Percentiles rank a stretch among this genome's conserved stretches.
Evolutionary conservation across 495 filamentous ascomycete genomes (phyloP).

Genomic region (Chaetomium tenue): DNA sequence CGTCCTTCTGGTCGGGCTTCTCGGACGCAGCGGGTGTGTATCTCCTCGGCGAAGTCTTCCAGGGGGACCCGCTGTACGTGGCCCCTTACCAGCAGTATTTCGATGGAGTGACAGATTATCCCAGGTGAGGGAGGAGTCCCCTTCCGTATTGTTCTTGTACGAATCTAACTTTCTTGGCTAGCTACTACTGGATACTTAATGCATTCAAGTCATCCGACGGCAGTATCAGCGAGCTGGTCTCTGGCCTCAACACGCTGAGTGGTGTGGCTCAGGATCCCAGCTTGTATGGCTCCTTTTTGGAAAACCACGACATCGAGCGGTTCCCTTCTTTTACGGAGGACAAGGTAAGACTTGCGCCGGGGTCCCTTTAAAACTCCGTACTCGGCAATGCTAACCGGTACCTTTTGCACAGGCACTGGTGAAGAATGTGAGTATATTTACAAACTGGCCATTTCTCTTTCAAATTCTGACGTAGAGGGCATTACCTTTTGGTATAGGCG

Average conservation of each 20-base stretch:
- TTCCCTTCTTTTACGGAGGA: constrained; percentile 60
- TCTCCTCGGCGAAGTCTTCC: constrained; percentile 65
- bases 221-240: constrained; percentile 58
- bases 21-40: constrained; percentile 66
- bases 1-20: constrained; percentile 67
- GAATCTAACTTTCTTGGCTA: constrained; percentile 6
- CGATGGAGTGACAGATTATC: constrained; percentile 69
- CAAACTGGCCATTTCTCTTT: constrained; percentile 39
- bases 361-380: background rate
- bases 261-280: constrained; percentile 50
- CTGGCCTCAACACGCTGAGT: constrained; percentile 58
- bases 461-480: background rate
- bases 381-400: background rate
- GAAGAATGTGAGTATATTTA: constrained; percentile 29
- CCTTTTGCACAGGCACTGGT: constrained; percentile 19
- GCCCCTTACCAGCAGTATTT: constrained; percentile 64
- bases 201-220: constrained; percentile 62
- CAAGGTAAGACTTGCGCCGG: constrained; percentile 28
- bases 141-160: too few relatives aligned
- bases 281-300: constrained; percentile 69
- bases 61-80: constrained; percentile 59
- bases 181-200: constrained; percentile 59
- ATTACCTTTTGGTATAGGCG: constrained; percentile 46
- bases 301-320: constrained; percentile 76
- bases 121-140: constrained; percentile 43